Conservation (phyloP, 163 green algal genomes). For the Scenedesmus sp. region DNA sequence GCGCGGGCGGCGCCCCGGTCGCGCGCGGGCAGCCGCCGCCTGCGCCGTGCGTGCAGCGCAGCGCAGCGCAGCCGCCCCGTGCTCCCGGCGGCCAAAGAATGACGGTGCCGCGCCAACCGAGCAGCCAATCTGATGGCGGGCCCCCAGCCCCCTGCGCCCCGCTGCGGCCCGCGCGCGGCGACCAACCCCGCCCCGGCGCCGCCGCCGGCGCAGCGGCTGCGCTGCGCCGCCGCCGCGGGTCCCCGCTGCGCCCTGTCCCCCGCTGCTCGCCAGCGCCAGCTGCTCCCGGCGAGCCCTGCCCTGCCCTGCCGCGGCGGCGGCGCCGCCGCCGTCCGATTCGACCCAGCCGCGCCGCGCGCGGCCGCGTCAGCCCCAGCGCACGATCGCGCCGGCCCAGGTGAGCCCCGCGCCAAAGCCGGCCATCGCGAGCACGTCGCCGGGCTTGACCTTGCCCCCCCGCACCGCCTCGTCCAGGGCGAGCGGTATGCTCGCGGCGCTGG, state of each 20-base stretch:
- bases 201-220: neutral
- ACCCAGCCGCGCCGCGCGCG: neutral
- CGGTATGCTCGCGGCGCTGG: conserved; percentile 94
- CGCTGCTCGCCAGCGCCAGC: too few species aligned
- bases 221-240: neutral
- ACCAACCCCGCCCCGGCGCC: neutral
- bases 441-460: conserved; percentile 58
- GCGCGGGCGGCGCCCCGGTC: too few species aligned
- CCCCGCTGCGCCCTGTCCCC: too few species aligned
- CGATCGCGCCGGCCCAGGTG: conserved; percentile 92
- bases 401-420: conserved; percentile 97
- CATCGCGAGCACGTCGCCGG: conserved; percentile 73
- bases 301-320: neutral
- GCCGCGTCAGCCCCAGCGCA: conserved; percentile 83
- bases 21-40: too few species aligned
- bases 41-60: too few species aligned
- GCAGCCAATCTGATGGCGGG: too few species aligned
- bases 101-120: too few species aligned
- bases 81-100: too few species aligned
- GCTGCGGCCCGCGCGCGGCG: too few species aligned
- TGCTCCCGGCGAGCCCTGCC: too few species aligned
- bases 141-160: neutral
- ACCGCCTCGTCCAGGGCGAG: conserved; percentile 96
- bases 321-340: too few species aligned
- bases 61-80: too few species aligned